These are phyloP conservation scores for Turnera subulata DNA, from an alignment of 345 rosid species.

Conservation along the genomic window DNA sequence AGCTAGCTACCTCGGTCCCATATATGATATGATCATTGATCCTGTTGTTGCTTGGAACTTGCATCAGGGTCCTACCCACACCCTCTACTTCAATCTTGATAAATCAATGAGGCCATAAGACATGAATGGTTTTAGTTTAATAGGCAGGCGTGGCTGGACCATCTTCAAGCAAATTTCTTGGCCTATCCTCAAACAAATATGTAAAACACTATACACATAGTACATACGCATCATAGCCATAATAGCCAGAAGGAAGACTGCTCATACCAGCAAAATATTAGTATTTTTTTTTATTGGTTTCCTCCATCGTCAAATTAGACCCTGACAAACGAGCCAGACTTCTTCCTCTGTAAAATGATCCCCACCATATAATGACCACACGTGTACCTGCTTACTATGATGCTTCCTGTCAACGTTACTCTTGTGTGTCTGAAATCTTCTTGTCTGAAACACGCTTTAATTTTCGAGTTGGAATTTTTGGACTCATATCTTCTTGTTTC, in stretches of 20 bases:
- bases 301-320: background rate
- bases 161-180: conserved; percentile 12
- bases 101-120: background rate
- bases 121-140: conserved; percentile 16
- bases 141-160: conserved; percentile 27
- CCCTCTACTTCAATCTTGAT: background rate
- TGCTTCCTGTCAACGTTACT: conserved; percentile 7
- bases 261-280: too few species aligned
- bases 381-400: background rate
- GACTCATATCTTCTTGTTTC: background rate
- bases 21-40: too few species aligned
- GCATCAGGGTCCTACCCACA: background rate
- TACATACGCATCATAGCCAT: too few species aligned
- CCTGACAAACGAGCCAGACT: conserved; percentile 11
- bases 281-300: too few species aligned
- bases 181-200: background rate
- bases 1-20: too few species aligned
- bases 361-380: conserved; percentile 1
- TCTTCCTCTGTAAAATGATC: too few species aligned
- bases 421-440: background rate
- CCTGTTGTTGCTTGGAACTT: background rate
- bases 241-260: too few species aligned
- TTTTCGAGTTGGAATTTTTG: too few species aligned
- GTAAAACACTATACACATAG: too few species aligned
- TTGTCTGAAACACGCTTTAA: conserved; percentile 5